phyloP scores from a whole-genome alignment of 805 yeast species.

The Pichia pseudocactophila region DNA sequence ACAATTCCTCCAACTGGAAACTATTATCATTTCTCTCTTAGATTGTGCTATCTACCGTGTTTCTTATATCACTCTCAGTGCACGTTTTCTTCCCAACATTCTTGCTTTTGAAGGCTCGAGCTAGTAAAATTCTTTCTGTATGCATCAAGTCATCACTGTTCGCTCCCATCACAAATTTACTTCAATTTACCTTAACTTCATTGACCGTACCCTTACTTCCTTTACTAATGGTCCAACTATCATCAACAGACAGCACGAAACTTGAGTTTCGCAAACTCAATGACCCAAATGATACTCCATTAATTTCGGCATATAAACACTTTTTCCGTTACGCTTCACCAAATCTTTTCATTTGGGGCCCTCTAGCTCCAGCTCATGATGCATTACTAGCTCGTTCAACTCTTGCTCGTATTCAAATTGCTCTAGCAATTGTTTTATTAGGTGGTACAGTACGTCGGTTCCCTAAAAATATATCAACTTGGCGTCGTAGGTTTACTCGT shows the following conservation, averaged over 20 bases:
- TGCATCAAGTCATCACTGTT: too few relatives aligned
- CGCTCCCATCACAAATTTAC: too few relatives aligned
- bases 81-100: too few relatives aligned
- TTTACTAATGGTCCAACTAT: slow-evolving; percentile 8
- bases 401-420: slow-evolving; percentile 22
- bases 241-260: slow-evolving; percentile 6
- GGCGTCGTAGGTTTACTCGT: slow-evolving; percentile 8
- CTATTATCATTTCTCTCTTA: too few relatives aligned
- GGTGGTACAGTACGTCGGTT: slow-evolving; percentile 9
- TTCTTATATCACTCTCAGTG: too few relatives aligned
- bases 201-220: not conserved
- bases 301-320: slow-evolving; percentile 15
- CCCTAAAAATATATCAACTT: slow-evolving; percentile 1
- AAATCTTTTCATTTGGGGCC: slow-evolving; percentile 25
- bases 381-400: slow-evolving; percentile 19
- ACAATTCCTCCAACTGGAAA: too few relatives aligned
- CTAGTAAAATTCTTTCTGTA: too few relatives aligned
- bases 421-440: slow-evolving; percentile 16
- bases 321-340: slow-evolving; percentile 24
- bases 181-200: not conserved
- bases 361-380: slow-evolving; percentile 30
- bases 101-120: too few relatives aligned
- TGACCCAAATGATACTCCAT: slow-evolving; percentile 20
- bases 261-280: slow-evolving; percentile 16
- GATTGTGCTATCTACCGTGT: too few relatives aligned